These are phyloP conservation scores for Thelephora terrestris DNA, from an alignment of 1,284 basidiomycete genomes.

Conservation along the genomic window DNA sequence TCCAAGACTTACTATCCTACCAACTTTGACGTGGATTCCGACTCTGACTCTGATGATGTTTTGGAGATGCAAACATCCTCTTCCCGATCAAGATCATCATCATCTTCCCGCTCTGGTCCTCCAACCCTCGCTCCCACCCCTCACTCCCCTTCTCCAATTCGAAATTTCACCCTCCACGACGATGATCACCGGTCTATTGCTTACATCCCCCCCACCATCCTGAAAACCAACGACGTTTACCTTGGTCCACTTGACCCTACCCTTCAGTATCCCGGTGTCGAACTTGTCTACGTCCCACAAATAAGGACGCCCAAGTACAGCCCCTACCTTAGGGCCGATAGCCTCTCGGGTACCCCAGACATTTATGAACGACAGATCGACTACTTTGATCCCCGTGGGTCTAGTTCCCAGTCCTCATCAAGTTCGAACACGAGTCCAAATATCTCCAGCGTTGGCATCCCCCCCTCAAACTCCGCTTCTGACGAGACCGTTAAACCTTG, in stretches of 20 bases:
- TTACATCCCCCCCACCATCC: conserved; percentile 85
- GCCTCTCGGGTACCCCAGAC: conserved; percentile 18
- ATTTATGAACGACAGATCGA: conserved; percentile 16
- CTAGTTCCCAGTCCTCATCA: conserved; percentile 5
- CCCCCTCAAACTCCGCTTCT: conserved; percentile 5
- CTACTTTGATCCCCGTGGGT: conserved; percentile 1
- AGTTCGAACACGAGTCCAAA: conserved; percentile 9
- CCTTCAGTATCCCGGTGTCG: conserved; percentile 25
- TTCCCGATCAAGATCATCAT: conserved; percentile 29
- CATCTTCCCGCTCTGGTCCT: conserved; percentile 25
- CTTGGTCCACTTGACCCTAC: conserved; percentile 19
- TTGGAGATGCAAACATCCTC: conserved; percentile 50
- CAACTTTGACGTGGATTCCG: conserved; percentile 25
- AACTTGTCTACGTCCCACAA: conserved; percentile 64
- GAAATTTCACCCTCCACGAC: conserved; percentile 24
- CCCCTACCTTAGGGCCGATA: conserved; percentile 25
- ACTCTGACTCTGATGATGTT: conserved; percentile 51
- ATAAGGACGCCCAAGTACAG: conserved; percentile 29
- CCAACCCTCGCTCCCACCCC: conserved; percentile 4
- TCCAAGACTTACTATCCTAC: conserved; percentile 24
- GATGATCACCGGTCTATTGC: conserved; percentile 80
- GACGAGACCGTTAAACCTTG: conserved; percentile 3
- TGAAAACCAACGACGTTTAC: conserved; percentile 62
- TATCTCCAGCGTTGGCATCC: conserved; percentile 15
- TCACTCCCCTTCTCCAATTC: conserved; percentile 11